Conservation (phyloP, 2,329 filamentous ascomycete genomes). For the Mollisia scopiformis region DNA sequence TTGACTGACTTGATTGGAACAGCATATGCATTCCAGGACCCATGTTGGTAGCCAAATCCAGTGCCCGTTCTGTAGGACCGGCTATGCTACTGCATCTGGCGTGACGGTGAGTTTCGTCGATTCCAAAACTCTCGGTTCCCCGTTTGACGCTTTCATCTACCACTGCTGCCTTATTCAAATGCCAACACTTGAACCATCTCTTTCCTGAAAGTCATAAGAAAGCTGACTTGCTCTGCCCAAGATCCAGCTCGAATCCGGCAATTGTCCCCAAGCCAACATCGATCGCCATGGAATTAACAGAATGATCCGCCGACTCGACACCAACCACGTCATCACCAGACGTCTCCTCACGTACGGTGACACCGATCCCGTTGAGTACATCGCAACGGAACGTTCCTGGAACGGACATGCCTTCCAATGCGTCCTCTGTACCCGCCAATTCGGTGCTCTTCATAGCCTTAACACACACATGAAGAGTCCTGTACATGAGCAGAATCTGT, state of each 20-base stretch:
- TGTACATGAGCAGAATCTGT: constrained; percentile 48
- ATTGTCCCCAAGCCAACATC: constrained; percentile 42
- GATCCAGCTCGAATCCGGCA: constrained; percentile 61
- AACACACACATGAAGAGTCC: constrained; percentile 59
- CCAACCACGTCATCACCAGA: constrained; percentile 51
- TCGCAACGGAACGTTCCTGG: constrained; percentile 45
- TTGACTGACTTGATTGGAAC: not conserved
- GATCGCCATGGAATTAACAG: constrained; percentile 52
- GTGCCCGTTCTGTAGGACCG: constrained; percentile 58
- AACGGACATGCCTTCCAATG: constrained; percentile 54
- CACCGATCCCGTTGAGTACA: constrained; percentile 33
- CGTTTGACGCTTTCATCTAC: too few species aligned
- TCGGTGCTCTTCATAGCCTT: constrained; percentile 40
- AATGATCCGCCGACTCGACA: constrained; percentile 49
- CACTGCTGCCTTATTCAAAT: too few species aligned
- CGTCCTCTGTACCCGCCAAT: constrained; percentile 54
- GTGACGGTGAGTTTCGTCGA: constrained; percentile 40
- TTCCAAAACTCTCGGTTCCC: too few species aligned
- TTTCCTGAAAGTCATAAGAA: not conserved
- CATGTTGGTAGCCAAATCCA: constrained; percentile 48
- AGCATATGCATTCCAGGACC: constrained; percentile 58
- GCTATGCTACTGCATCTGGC: constrained; percentile 54
- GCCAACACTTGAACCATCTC: too few species aligned
- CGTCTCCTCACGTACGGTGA: constrained; percentile 53
- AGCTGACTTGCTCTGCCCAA: not conserved